Conservation (phyloP, 2,329 filamentous ascomycete species). For the Colletotrichum nymphaeae region DNA sequence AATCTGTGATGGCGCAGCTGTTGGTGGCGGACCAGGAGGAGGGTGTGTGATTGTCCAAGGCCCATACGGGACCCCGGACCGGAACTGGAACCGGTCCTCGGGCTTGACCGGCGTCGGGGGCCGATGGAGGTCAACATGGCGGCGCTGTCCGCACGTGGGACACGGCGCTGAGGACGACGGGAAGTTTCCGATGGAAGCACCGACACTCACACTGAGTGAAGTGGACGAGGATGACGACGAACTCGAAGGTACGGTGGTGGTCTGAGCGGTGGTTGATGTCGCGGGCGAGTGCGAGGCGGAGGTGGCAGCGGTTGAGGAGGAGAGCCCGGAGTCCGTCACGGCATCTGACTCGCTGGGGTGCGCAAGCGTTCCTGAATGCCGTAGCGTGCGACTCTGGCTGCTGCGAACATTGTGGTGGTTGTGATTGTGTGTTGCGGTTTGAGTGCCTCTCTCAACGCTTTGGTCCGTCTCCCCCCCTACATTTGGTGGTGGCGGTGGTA, state of each 20-base stretch:
- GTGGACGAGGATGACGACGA: constrained; percentile 30
- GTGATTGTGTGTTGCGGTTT: not conserved
- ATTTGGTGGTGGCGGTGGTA: too few relatives aligned
- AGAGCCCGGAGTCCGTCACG: constrained; percentile 21
- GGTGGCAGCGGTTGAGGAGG: constrained; percentile 20
- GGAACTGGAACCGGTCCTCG: constrained; percentile 33
- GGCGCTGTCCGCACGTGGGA: constrained; percentile 33
- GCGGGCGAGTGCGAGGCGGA: constrained; percentile 22
- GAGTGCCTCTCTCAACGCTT: constrained; percentile 27
- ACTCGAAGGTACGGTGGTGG: constrained; percentile 17
- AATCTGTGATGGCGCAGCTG: not conserved
- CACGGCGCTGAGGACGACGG: constrained; percentile 24
- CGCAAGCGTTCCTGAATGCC: constrained; percentile 21
- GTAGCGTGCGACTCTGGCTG: constrained; percentile 2
- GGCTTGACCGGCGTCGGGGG: constrained; percentile 32
- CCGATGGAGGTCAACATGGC: constrained; percentile 30
- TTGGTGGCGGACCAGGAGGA: not conserved
- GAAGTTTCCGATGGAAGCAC: constrained; percentile 30
- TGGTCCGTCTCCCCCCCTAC: not conserved
- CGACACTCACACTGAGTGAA: constrained; percentile 27
- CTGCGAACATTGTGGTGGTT: not conserved
- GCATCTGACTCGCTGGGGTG: constrained; percentile 19
- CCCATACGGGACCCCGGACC: constrained; percentile 29
- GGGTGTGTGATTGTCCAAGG: constrained; percentile 30
- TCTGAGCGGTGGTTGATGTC: constrained; percentile 28